Evolutionary conservation across 75 land plant species (phyloP), one percentile per base, ranked within the genome.

Genomic region (Pinus albicaulis): DNA sequence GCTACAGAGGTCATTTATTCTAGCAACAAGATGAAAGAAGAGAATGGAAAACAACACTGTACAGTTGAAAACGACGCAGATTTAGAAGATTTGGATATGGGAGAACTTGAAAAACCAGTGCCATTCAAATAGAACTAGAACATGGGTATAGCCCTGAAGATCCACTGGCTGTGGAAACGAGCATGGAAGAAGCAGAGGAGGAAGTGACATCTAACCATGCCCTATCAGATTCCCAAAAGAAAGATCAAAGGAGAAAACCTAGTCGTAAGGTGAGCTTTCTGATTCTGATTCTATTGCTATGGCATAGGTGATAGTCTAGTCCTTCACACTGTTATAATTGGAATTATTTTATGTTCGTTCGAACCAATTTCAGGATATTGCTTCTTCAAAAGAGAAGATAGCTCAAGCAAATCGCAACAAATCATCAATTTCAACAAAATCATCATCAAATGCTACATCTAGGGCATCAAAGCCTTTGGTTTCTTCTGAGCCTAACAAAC

Each of bases 241-340:
- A 55, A 56, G 64, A 62, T 20, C 31, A 56, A 57, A 22, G 16
- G 20, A 25, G 26, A 71, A 68, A 57, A 65, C n/a, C 62, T 64
- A 76, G 74, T 66, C 56, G 26, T 28, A 66, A 82, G 84, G 87
- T 85, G 23, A 57, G 74, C 14, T 71, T 62, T 63, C 55, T 31
- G 24, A 28, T 60, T 36, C 41, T 20, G 11, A 7, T 0, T 13
- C 31, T 19, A 68, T 41, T 60, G 4, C 66, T 59, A 58, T 57
- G 31, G 64, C 44, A 3, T 20, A 58, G 68, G 20, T 59, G 25
- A 41, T 55, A 58, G 22, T 59, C 59, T 74, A 26, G 20, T 59
- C 15, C 20, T 52, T 53, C 41, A 15, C 57, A 19, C 6, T 52
- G 24, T 5, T 68, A 53, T 61, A 7, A 48, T 52, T 71, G 8